phyloP scores from a whole-genome alignment of 1,139 yeast species.

The Candida labiduridarum region DNA sequence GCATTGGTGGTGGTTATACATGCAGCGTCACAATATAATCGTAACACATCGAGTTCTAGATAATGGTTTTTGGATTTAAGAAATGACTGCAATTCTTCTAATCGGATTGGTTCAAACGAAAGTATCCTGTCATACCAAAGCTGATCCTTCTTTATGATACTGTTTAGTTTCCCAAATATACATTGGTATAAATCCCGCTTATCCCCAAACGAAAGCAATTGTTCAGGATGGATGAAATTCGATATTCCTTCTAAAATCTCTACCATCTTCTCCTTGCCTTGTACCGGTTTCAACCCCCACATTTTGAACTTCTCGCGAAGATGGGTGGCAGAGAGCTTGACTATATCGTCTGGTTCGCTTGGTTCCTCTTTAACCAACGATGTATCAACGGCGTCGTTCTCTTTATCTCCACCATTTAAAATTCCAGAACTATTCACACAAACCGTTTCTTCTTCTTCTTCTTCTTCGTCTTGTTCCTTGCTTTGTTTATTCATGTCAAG shows the following conservation, averaged over 20 bases:
- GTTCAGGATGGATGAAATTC: constrained; percentile 5
- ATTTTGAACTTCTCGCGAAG: constrained; percentile 26
- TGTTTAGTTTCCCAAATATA: too few species aligned
- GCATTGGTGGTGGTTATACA: too few species aligned
- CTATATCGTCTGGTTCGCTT: neutral
- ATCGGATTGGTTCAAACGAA: too few species aligned
- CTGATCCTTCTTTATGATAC: too few species aligned
- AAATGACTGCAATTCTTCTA: too few species aligned
- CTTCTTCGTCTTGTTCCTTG: constrained; percentile 11
- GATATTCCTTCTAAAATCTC: constrained; percentile 18
- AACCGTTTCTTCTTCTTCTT: constrained; percentile 13
- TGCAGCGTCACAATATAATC: too few species aligned
- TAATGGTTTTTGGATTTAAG: too few species aligned
- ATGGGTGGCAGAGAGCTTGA: constrained; percentile 20
- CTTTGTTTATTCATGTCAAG: neutral
- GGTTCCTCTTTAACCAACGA: constrained; percentile 2
- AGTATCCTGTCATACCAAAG: too few species aligned
- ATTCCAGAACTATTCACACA: constrained; percentile 33
- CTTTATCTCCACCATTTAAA: neutral
- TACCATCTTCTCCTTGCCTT: constrained; percentile 32
- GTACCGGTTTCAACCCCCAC: constrained; percentile 38
- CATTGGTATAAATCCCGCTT: too few species aligned
- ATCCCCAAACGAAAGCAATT: neutral
- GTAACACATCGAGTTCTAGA: too few species aligned
- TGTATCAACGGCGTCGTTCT: constrained; percentile 1